Evolutionary conservation across 148 eudicot genomes (phyloP), one percentile per base, ranked within the genome.

Genomic region (Heliosperma pusillum): DNA sequence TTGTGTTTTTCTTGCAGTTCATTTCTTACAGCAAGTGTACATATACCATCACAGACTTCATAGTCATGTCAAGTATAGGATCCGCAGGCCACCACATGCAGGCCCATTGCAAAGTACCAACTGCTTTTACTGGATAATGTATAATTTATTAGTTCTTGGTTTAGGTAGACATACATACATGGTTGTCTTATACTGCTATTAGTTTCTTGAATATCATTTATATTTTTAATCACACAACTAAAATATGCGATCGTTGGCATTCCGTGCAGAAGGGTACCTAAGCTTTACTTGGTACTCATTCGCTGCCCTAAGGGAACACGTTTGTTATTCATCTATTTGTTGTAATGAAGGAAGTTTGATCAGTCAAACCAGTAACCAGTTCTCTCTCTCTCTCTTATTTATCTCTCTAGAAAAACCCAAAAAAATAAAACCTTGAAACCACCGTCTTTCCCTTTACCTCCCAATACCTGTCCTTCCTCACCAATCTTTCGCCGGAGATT

Each of bases 51-150:
- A 29, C n/a, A 66, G 66, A 10, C 52, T n/a, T 36, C 27, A 42
- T 10, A 67, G 29, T 21, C 26, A 67, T 67, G 55, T 40, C 42
- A 27, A 40, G 71, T 40, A 40, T 44, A 40, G 53, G 16, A 40
- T 40, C 11, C 24, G 71, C 71, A 67, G 71, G 71, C 71, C 71
- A 29, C 53, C 71, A 67, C 53, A 67, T 67, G 71, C 71, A 67
- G 71, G 71, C 71, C 55, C 53, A 67, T 67, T 67, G 45, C 22
- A 40, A n/a, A 67, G 27, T 42, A 44, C 1, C 50, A 63, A 29
- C 47, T 33, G 45, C 27, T 36, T 19, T 7, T 30, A 30, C 19
- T 7, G 67, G 67, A 63, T 63, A 26, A 50, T 50, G 12, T 50
- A 50, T 50, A 12, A 42, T 7, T 42, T 42, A 42, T 42, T 50